Evolutionary conservation across 345 rosid species (phyloP).

Genomic region (thale cress (Arabidopsis thaliana)): TAIR10.1 NC_003070.9:21442001-21442500

Average conservation of each 20-base stretch:
- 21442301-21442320: constrained; percentile 5
- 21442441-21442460: constrained; percentile 12
- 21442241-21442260: constrained; percentile 12
- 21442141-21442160: constrained; percentile 15
- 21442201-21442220: constrained; percentile 9
- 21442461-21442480: constrained; percentile 24
- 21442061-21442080: constrained; percentile 15
- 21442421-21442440: constrained; percentile 2
- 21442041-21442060: constrained; percentile 3
- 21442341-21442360: constrained; percentile 15
- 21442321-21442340: not conserved
- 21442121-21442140: constrained; percentile 21
- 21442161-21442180: constrained; percentile 7
- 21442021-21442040: not conserved
- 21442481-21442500: constrained; percentile 12
- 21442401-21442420: not conserved
- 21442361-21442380: constrained; percentile 5
- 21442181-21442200: constrained; percentile 8
- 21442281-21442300: not conserved
- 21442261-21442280: not conserved
- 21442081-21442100: constrained; percentile 2
- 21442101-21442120: constrained; percentile 14
- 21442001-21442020: constrained; percentile 9
- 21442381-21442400: not conserved
- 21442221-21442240: constrained; percentile 12